phyloP scores from a whole-genome alignment of 257 asterid genomes.

The Craterostigma plantagineum region DNA sequence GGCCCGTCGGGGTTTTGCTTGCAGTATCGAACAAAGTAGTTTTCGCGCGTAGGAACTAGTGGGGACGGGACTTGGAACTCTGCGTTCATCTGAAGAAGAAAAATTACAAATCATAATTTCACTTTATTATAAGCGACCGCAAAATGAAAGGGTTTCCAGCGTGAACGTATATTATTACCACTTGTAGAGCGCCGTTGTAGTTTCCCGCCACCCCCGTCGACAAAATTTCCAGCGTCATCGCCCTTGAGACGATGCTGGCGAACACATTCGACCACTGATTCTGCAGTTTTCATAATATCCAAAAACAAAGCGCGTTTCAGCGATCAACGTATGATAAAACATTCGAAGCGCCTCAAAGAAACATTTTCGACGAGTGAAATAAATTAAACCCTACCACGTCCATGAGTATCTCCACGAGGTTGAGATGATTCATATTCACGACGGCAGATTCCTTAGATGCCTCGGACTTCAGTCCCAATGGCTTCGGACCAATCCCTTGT shows the following conservation, averaged over 20 bases:
- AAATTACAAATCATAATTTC: neutral
- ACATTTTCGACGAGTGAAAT: neutral
- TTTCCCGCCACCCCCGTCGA: conserved; percentile 47
- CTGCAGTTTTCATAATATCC: conserved; percentile 7
- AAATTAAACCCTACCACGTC: conserved; percentile 20
- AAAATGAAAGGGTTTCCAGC: too few relatives aligned
- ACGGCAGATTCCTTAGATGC: conserved; percentile 33
- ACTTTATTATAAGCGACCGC: neutral
- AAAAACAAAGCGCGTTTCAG: neutral
- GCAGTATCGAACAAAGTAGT: conserved; percentile 31
- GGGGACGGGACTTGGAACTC: conserved; percentile 56
- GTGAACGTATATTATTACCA: conserved; percentile 14
- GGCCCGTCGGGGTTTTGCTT: conserved; percentile 28
- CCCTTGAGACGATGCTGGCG: conserved; percentile 30
- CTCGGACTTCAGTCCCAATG: conserved; percentile 23
- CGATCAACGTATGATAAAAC: neutral
- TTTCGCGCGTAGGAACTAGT: conserved; percentile 34
- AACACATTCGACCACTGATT: conserved; percentile 33
- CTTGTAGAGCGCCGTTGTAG: conserved; percentile 44
- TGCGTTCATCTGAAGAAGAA: conserved; percentile 31
- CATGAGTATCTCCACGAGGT: conserved; percentile 38
- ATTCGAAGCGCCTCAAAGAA: too few relatives aligned
- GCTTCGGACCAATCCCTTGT: conserved; percentile 33
- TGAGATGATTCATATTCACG: conserved; percentile 34
- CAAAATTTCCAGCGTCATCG: conserved; percentile 24